Evolutionary conservation across 257 asterid genomes (phyloP).

Genomic region (Echium plantagineum): DNA sequence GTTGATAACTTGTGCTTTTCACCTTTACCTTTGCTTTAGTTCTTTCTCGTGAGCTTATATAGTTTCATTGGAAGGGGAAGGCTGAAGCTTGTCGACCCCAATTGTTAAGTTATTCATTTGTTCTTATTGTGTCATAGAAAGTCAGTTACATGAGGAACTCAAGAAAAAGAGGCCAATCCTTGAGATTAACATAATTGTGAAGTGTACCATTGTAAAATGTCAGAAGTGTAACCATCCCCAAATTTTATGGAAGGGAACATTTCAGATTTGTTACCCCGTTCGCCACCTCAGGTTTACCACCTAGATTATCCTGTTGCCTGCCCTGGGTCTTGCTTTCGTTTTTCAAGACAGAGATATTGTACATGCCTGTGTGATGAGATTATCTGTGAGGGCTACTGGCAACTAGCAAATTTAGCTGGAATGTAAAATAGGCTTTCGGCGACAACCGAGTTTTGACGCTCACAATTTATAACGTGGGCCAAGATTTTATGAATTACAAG

Average conservation of each 20-base stretch:
- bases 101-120: constrained; percentile 27
- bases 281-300: neutral
- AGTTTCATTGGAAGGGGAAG: constrained; percentile 26
- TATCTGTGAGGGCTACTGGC: no score
- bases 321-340: no score
- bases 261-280: neutral
- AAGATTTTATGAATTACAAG: no score
- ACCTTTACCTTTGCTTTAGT: constrained; percentile 6
- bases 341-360: no score
- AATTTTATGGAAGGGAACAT: constrained; percentile 23
- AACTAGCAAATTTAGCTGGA: no score
- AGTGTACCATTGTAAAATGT: constrained; percentile 29
- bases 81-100: constrained; percentile 72
- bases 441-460: no score
- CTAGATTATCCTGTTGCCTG: neutral
- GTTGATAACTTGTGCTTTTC: constrained; percentile 23
- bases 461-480: no score
- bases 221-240: constrained; percentile 29
- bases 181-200: constrained; percentile 20
- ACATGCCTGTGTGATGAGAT: no score
- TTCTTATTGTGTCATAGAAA: constrained; percentile 9
- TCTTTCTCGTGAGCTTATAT: constrained; percentile 19
- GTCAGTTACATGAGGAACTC: constrained; percentile 5
- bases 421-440: no score
- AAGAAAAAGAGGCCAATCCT: constrained; percentile 17